Percentiles rank a stretch among this genome's conserved stretches.
Conservation (phyloP, 441 rosid species). For the Populus tomentosa region DNA sequence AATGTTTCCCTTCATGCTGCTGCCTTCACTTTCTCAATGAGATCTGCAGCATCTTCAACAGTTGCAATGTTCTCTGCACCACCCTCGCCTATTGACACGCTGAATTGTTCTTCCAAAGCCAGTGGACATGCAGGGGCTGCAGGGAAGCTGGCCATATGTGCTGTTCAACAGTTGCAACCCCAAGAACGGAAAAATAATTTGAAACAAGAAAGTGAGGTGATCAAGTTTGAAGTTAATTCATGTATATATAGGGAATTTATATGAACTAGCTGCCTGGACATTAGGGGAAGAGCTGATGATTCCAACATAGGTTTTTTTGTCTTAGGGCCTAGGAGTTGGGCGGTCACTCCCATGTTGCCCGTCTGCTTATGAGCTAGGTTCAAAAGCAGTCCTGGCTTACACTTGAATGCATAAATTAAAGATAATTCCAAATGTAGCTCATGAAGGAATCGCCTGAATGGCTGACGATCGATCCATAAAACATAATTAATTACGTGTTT, state of each 20-base stretch:
- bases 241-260: slow-evolving; percentile 11
- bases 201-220: background rate
- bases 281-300: slow-evolving; percentile 21
- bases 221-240: slow-evolving; percentile 1
- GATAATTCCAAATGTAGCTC: background rate
- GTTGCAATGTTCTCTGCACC: slow-evolving; percentile 59
- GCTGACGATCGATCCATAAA: background rate
- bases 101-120: slow-evolving; percentile 64
- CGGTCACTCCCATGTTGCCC: slow-evolving; percentile 19
- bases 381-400: background rate
- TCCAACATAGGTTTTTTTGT: slow-evolving; percentile 27
- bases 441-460: background rate
- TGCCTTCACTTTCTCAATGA: slow-evolving; percentile 52
- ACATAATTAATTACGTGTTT: too few species aligned
- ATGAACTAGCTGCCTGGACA: slow-evolving; percentile 1
- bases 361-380: slow-evolving; percentile 17
- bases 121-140: slow-evolving; percentile 27
- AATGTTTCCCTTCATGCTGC: slow-evolving; percentile 18
- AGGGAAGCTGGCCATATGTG: slow-evolving; percentile 36
- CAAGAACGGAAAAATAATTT: background rate
- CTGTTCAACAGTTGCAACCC: background rate
- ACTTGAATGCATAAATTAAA: background rate
- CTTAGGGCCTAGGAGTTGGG: slow-evolving; percentile 23
- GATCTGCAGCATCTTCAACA: slow-evolving; percentile 63
- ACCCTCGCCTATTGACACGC: slow-evolving; percentile 51